phyloP scores from a whole-genome alignment of 176 grass and related monocot species.

The Paspalum notatum region DNA sequence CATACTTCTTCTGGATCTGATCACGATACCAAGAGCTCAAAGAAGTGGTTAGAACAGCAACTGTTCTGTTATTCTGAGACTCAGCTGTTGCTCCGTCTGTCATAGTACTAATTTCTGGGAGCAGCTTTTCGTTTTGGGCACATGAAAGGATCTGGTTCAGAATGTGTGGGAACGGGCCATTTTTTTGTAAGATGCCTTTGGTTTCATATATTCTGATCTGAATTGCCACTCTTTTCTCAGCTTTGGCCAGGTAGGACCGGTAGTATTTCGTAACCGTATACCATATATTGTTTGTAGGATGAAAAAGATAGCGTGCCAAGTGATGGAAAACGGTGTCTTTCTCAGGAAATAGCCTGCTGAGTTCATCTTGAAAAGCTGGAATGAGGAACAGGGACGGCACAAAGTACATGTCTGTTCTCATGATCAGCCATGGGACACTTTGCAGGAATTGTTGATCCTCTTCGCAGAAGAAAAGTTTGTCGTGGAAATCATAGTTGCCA shows the following conservation, averaged over 20 bases:
- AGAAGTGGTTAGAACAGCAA: conserved; percentile 62
- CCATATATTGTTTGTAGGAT: conserved; percentile 66
- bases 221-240: conserved; percentile 59
- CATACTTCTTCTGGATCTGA: conserved; percentile 56
- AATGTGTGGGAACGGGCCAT: conserved; percentile 52
- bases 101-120: conserved; percentile 49
- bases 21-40: conserved; percentile 61
- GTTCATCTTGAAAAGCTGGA: conserved; percentile 57
- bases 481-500: conserved; percentile 51
- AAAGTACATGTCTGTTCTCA: conserved; percentile 74
- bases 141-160: conserved; percentile 71
- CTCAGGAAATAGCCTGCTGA: conserved; percentile 65
- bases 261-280: conserved; percentile 63
- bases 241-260: conserved; percentile 56
- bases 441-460: conserved; percentile 67
- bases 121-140: conserved; percentile 55
- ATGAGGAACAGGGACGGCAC: conserved; percentile 65
- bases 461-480: conserved; percentile 77
- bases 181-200: conserved; percentile 50
- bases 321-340: conserved; percentile 79
- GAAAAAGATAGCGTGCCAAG: conserved; percentile 73
- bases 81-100: conserved; percentile 5
- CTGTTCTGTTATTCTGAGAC: conserved; percentile 30
- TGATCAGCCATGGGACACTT: conserved; percentile 66
- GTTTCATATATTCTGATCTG: conserved; percentile 64